Evolutionary conservation across 192 early-diverging fungal species (phyloP).

Genomic region (Umbelopsis vinacea): DNA sequence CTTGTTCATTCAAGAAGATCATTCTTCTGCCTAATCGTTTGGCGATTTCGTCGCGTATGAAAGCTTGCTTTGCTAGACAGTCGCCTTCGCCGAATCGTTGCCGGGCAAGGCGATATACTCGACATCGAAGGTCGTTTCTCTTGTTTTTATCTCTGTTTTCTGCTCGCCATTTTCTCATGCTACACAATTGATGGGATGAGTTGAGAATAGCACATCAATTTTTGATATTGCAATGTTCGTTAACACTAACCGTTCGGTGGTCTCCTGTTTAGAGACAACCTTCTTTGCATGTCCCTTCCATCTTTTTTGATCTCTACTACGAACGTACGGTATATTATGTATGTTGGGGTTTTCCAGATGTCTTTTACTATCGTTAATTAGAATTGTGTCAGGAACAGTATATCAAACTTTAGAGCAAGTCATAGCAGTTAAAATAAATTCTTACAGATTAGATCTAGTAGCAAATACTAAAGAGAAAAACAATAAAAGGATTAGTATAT

Average conservation of each 20-base stretch:
- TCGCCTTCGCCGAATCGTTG: slow-evolving; percentile 66
- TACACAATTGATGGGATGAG: slow-evolving; percentile 10
- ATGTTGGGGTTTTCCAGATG: slow-evolving; percentile 59
- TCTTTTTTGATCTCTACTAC: slow-evolving; percentile 54
- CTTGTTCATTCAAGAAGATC: slow-evolving; percentile 17
- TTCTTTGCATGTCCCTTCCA: slow-evolving; percentile 61
- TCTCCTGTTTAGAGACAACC: slow-evolving; percentile 55
- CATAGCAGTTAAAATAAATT: not conserved
- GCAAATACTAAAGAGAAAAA: slow-evolving; percentile 35
- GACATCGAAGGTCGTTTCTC: slow-evolving; percentile 73
- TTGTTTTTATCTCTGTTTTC: slow-evolving; percentile 60
- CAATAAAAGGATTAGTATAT: slow-evolving; percentile 11
- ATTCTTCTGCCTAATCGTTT: slow-evolving; percentile 44
- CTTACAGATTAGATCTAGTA: slow-evolving; percentile 43
- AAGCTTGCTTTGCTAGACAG: slow-evolving; percentile 61
- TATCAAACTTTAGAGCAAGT: not conserved
- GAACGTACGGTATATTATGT: slow-evolving; percentile 57
- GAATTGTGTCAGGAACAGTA: not conserved
- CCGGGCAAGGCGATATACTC: slow-evolving; percentile 68
- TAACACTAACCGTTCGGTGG: slow-evolving; percentile 41
- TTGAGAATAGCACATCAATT: not conserved
- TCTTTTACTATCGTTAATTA: slow-evolving; percentile 37
- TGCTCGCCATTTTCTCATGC: slow-evolving; percentile 56
- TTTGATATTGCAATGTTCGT: not conserved
- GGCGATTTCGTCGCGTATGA: slow-evolving; percentile 68